phyloP scores from a whole-genome alignment of 805 yeast genomes.

The Dipodascus albidus region DNA sequence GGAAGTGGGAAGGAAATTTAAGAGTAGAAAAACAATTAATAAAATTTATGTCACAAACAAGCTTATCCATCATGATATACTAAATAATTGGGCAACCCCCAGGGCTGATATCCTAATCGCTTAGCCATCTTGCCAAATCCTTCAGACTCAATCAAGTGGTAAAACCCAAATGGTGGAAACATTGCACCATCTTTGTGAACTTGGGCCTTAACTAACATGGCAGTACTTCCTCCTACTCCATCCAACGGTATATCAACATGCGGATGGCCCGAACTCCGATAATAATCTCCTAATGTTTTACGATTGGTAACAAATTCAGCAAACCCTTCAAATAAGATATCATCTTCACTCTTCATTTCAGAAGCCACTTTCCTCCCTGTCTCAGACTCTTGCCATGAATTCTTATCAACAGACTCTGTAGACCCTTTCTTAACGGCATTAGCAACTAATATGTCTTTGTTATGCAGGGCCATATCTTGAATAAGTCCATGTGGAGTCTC shows the following conservation, averaged over 20 bases:
- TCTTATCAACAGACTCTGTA: conserved; percentile 86
- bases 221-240: conserved; percentile 97
- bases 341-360: conserved; percentile 60
- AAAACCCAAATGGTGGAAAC: conserved; percentile 98
- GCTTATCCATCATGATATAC: conserved; percentile 55
- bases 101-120: conserved; percentile 80
- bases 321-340: conserved; percentile 91
- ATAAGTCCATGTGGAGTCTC: conserved; percentile 80
- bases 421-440: conserved; percentile 56
- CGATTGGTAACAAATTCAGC: conserved; percentile 87
- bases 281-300: conserved; percentile 84
- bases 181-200: conserved; percentile 98
- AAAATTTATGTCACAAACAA: not conserved
- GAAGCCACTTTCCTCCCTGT: conserved; percentile 69
- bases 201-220: conserved; percentile 88
- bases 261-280: conserved; percentile 45
- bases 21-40: not conserved
- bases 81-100: conserved; percentile 87
- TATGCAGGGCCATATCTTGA: conserved; percentile 77
- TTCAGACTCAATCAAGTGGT: conserved; percentile 93
- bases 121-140: conserved; percentile 96
- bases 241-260: conserved; percentile 73
- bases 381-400: conserved; percentile 73
- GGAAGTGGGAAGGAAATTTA: not conserved
- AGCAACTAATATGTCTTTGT: conserved; percentile 81